These are phyloP conservation scores for Chrysoporthe puriensis DNA, from an alignment of 2,329 filamentous ascomycete species.

Conservation along the genomic window DNA sequence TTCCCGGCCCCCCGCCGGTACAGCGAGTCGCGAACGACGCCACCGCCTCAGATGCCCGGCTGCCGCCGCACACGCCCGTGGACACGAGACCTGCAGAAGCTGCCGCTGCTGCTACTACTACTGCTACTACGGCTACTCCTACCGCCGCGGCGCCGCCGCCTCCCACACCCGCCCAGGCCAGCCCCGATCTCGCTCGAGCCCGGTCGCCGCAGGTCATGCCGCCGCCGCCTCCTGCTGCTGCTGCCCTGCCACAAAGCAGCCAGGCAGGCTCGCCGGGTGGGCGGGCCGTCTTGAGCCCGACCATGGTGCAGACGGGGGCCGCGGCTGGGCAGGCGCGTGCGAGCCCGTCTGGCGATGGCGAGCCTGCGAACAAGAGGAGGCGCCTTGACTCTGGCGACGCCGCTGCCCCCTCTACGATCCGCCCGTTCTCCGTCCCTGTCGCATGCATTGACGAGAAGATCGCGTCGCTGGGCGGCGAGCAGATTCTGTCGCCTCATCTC, in stretches of 20 bases:
- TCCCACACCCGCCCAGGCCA: slow-evolving; percentile 4
- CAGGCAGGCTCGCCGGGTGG: neutral
- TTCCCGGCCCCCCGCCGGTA: slow-evolving; percentile 24
- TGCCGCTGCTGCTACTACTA: neutral
- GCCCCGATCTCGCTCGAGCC: neutral
- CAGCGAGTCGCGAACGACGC: slow-evolving; percentile 1
- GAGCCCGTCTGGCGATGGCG: neutral
- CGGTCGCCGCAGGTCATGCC: slow-evolving; percentile 16
- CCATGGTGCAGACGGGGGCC: neutral
- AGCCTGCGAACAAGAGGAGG: slow-evolving; percentile 23
- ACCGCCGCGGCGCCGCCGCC: neutral
- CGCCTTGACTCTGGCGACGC: slow-evolving; percentile 11
- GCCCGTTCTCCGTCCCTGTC: neutral
- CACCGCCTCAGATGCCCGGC: neutral
- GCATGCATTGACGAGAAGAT: slow-evolving; percentile 14
- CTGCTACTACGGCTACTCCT: neutral
- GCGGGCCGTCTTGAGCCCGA: neutral
- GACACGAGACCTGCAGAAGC: neutral
- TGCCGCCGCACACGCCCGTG: neutral
- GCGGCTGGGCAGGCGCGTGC: neutral
- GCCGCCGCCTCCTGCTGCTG: slow-evolving; percentile 5
- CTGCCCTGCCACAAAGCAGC: neutral
- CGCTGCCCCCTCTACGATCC: neutral
- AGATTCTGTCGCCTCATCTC: slow-evolving; percentile 37
- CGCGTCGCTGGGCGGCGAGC: slow-evolving; percentile 2